Conservation (phyloP, 176 grass and related monocot genomes). For the Calamus simplicifolius region DNA sequence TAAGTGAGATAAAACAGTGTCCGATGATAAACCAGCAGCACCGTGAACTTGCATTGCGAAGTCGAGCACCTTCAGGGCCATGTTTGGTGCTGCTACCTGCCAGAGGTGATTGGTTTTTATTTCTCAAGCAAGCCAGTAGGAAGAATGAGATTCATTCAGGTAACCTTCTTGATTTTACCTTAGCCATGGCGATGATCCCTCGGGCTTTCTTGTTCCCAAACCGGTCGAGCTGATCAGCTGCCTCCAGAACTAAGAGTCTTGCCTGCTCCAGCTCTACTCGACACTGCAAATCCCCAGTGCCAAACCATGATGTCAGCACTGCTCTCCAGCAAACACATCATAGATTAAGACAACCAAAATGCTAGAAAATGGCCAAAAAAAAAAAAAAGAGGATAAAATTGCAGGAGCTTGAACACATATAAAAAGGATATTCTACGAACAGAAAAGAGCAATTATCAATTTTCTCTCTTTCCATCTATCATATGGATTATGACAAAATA, state of each 20-base stretch:
- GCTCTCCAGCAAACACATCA: background rate
- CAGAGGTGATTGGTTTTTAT: background rate
- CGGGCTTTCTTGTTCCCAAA: slow-evolving; percentile 74
- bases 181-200: slow-evolving; percentile 86
- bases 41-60: slow-evolving; percentile 95
- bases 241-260: slow-evolving; percentile 87
- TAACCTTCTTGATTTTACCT: slow-evolving; percentile 33
- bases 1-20: slow-evolving; percentile 59
- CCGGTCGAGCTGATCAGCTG: slow-evolving; percentile 76
- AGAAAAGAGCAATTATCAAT: too few relatives aligned
- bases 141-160: background rate
- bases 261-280: slow-evolving; percentile 82
- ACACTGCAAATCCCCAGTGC: slow-evolving; percentile 35
- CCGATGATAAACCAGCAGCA: slow-evolving; percentile 67
- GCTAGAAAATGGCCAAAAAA: too few relatives aligned
- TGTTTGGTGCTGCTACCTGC: slow-evolving; percentile 91
- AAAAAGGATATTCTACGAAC: too few relatives aligned
- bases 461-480: too few relatives aligned
- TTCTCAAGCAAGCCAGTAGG: background rate
- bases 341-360: background rate
- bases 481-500: too few relatives aligned
- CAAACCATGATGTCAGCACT: too few relatives aligned
- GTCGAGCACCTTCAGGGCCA: slow-evolving; percentile 92
- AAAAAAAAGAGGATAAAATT: too few relatives aligned
- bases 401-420: too few relatives aligned